phyloP scores from a whole-genome alignment of 768 basidiomycete species.

The Clitopilus passeckerianus region DNA sequence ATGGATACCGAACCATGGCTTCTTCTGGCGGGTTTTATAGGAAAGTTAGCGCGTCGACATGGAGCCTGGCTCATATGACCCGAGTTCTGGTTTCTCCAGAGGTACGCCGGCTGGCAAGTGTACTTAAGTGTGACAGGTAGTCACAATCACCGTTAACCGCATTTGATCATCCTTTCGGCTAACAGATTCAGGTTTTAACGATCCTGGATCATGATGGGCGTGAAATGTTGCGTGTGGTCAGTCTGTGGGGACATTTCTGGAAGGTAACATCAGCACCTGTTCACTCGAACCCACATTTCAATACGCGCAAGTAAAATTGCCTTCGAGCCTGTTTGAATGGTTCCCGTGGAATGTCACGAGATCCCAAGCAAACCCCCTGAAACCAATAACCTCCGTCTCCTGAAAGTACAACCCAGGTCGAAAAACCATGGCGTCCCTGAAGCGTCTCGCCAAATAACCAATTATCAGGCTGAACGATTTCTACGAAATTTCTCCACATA shows the following conservation, averaged over 20 bases:
- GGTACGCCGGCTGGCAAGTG: constrained; percentile 26
- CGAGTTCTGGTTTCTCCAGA: constrained; percentile 31
- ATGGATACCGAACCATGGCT: constrained; percentile 21
- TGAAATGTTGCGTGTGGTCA: neutral
- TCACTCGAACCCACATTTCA: no score
- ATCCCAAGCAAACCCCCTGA: neutral
- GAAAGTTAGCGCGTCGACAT: constrained; percentile 13
- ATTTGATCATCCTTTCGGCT: neutral
- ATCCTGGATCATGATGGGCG: neutral
- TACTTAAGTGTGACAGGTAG: constrained; percentile 2
- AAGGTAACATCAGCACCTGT: neutral
- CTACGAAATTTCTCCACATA: constrained; percentile 26
- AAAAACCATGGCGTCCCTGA: neutral
- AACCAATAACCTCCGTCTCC: neutral
- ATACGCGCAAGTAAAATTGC: no score
- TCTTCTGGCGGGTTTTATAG: constrained; percentile 26
- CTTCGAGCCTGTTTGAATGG: no score
- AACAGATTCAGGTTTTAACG: neutral
- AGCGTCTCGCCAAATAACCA: neutral
- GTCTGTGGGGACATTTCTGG: neutral
- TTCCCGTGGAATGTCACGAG: neutral
- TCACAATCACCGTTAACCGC: constrained; percentile 1
- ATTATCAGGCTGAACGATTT: constrained; percentile 12
- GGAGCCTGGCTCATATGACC: constrained; percentile 26
- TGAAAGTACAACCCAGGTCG: neutral